Evolutionary conservation across 208 protist species (phyloP).

Genomic region (Trypanosoma melophagium): DNA sequence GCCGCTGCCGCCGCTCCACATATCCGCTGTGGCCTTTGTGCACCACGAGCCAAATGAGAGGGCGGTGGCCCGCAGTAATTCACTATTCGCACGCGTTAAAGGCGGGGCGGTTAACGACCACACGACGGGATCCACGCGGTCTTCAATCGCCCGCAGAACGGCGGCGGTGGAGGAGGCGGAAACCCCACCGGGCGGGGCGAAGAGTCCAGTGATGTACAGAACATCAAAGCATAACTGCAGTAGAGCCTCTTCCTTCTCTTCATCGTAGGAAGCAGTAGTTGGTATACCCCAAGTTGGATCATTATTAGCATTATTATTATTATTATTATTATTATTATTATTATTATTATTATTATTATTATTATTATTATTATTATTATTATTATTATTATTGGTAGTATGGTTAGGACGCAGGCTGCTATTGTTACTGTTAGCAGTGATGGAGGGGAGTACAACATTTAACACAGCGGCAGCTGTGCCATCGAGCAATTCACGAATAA

Average conservation of each 20-base stretch:
- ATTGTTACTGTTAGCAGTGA: constrained; percentile 7
- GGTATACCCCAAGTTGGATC: neutral
- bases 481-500: constrained; percentile 23
- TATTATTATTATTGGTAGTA: neutral
- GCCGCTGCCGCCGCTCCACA: constrained; percentile 11
- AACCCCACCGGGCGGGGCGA: neutral
- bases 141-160: constrained; percentile 21
- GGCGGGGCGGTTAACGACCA: constrained; percentile 22
- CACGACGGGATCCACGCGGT: constrained; percentile 19
- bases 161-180: constrained; percentile 5
- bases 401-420: too few species aligned
- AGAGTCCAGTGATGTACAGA: constrained; percentile 8
- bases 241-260: constrained; percentile 23
- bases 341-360: neutral
- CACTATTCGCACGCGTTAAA: constrained; percentile 18
- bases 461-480: constrained; percentile 5
- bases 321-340: neutral
- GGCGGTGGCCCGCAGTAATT: constrained; percentile 19
- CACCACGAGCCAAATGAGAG: constrained; percentile 32
- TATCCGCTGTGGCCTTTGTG: neutral
- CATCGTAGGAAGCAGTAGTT: neutral
- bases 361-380: neutral
- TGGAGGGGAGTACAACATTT: constrained; percentile 20
- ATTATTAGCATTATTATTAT: neutral
- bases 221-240: constrained; percentile 43